Base-by-base conservation (phyloP, 2,329 filamentous ascomycete species). In the Pochonia chlamydosporia region DNA sequence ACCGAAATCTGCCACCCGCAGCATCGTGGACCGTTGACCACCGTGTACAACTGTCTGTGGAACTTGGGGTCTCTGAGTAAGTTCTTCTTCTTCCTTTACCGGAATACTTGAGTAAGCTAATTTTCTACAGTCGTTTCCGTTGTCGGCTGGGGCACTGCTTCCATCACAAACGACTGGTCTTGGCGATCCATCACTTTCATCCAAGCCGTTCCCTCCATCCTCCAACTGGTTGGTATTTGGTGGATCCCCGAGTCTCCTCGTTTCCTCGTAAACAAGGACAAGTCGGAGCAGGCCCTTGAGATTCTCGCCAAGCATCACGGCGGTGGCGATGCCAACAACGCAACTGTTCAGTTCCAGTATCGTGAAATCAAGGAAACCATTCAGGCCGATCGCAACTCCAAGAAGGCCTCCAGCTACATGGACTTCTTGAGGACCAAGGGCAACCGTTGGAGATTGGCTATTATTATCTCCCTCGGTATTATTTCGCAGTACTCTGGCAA, bases 401-500 rank as follows among this genome's bases (percentile, higher is more conserved):
- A 69, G 49, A 71, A 62, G 44, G 64, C 68, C 8, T 77, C 73
- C 40, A 74, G 68, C 50, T 86, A 83, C 61, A 52, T 76, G 14
- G 80, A 84, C 58, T 82, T 86, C 54, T 54, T 85, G 55, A 67
- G 66, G 52, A 85, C 82, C 23, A 74, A 70, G 56, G 81, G 82
- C 24, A 85, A 87, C 68, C 72, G 80, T 44, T 81, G 81, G 69
- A 73, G 83, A 10, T 67, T 87, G 39, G 70, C 76, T 41, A 76
- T 86, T 47, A 69, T 84, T 36, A 62, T 84, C 36, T 83, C 79
- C 0, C 71, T 86, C 16, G 82, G 81, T 57, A 65, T 85, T 54
- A 83, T 85, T 58, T 84, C 80, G 2, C 82, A 86, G 63, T 85
- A 83, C 66, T 81, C 76, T 44, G 82, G 83, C 39, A 86, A 85